Base-by-base conservation (phyloP, 345 rosid genomes). In the Luvunga scandens region DNA sequence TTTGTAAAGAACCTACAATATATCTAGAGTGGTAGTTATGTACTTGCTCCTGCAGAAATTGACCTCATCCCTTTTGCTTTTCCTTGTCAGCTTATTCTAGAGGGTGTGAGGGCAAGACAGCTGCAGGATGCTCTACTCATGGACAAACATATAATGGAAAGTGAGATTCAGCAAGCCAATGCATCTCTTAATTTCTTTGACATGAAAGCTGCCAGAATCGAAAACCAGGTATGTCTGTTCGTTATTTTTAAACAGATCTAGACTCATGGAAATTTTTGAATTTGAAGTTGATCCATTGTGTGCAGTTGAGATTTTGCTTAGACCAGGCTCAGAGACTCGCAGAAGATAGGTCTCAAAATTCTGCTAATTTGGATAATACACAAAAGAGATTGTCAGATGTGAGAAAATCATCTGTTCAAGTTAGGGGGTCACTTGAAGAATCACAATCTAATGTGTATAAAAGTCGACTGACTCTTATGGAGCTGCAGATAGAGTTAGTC, bases 31-130 rank as follows among this genome's bases (percentile, higher is more conserved):
- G 55, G 33, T 19, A 71, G 78, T 21, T 53, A 27, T 71, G 70
- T 71, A 39, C 53, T 73, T 63, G 28, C 19, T 19, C 31, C 21
- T 30, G 57, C 55, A 27, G 71, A 75, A 60, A 31, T 77, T 78
- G 81, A 78, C 76, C 62, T 81, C 73, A 75, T 69, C 53, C 31
- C 45, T 81, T 78, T 50, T 18, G 16, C 65, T 69, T 45, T 79
- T 73, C 75, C 83, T 79, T 78, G 84, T 77, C 88, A 97, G 99
- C 97, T 97, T 80, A 88, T 88, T 83, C 76, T 94, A 83, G 99
- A 97, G 83, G 92, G 96, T 72, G 80, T 90, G 69, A 85, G 81
- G 66, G 92, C 98, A 36, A 94, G 89, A 79, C 98, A 97, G 82
- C 78, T 86, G 84, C 92, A 80, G 79, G 92, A 89, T 81, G 77